Conservation (phyloP, 495 filamentous ascomycete species). For the Chaetomium cochliodes region DNA sequence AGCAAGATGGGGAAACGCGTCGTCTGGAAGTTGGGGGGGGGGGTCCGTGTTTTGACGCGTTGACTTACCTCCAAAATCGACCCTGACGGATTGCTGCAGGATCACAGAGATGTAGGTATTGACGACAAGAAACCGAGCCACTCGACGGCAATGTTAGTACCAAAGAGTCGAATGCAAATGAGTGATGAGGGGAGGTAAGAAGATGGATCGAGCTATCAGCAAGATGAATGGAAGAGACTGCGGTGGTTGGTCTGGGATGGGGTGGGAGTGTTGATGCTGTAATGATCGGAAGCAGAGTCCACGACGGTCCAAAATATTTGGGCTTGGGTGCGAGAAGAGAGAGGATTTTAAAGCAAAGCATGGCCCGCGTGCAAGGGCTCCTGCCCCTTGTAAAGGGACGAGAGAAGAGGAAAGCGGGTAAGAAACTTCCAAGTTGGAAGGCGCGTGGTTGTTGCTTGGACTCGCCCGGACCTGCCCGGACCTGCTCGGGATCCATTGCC, state of each 20-base stretch:
- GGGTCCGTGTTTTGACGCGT: constrained; percentile 4
- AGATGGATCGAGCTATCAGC: constrained; percentile 57
- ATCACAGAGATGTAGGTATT: constrained; percentile 23
- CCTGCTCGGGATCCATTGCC: too few species aligned
- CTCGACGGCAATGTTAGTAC: constrained; percentile 42
- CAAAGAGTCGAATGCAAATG: constrained; percentile 53
- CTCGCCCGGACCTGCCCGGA: too few species aligned
- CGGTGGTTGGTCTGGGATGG: constrained; percentile 42
- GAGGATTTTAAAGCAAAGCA: constrained; percentile 1
- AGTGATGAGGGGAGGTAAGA: constrained; percentile 47
- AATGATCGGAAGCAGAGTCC: constrained; percentile 50
- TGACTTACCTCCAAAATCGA: constrained; percentile 36
- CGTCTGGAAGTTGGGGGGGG: not conserved
- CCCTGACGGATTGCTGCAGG: constrained; percentile 8
- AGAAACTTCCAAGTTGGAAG: not conserved
- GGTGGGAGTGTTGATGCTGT: constrained; percentile 51
- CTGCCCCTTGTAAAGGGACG: not conserved
- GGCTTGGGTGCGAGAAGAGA: constrained; percentile 24
- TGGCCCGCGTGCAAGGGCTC: not conserved
- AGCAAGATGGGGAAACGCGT: constrained; percentile 2
- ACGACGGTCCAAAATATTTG: constrained; percentile 43
- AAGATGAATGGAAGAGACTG: constrained; percentile 53
- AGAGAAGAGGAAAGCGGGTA: not conserved
- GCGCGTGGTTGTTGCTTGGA: not conserved
- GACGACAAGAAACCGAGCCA: constrained; percentile 30